Conservation (phyloP, 176 grass and related monocot genomes). For the Lolium perenne region DNA sequence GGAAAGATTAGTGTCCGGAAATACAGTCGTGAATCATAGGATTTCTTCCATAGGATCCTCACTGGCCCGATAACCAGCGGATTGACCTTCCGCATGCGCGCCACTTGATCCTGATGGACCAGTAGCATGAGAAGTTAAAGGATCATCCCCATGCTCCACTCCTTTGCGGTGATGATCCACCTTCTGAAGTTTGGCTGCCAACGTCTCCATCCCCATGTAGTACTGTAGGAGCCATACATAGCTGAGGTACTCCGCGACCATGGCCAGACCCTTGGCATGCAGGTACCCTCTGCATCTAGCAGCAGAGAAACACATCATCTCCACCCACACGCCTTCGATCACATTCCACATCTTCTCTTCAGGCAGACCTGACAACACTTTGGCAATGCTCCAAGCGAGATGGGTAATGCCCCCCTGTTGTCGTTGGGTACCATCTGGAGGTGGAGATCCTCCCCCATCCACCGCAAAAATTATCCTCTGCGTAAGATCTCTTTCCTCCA, state of each 20-base stretch:
- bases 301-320: constrained; percentile 30
- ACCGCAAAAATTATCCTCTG: neutral
- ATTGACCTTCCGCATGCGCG: no score
- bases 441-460: no score
- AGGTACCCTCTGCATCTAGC: neutral
- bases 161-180: neutral
- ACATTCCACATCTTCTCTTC: neutral
- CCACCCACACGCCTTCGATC: constrained; percentile 13
- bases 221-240: neutral
- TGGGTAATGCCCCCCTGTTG: neutral
- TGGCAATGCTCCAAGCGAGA: neutral
- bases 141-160: neutral
- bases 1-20: no score
- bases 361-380: neutral
- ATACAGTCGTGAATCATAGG: no score
- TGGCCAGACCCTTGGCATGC: neutral
- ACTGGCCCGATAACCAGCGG: no score
- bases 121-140: neutral
- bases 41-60: no score
- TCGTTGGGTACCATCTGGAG: neutral
- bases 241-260: neutral
- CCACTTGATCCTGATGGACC: no score
- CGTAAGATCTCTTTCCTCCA: fast-evolving
- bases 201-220: neutral
- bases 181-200: neutral